phyloP scores from a whole-genome alignment of 2,329 filamentous ascomycete genomes.

The Fusarium virguliforme region DNA sequence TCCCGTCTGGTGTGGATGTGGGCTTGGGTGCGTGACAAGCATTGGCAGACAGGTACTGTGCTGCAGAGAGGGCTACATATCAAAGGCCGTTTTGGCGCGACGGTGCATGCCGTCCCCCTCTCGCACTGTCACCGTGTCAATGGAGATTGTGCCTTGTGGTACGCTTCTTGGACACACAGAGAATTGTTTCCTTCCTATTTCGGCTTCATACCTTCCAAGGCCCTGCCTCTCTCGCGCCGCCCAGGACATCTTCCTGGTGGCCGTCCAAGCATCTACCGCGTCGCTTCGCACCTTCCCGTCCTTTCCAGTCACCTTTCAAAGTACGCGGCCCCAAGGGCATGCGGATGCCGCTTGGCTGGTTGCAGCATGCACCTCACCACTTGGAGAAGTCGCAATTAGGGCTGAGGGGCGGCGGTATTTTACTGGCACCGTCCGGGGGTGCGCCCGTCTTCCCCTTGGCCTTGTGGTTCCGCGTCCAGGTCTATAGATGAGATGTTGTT shows the following conservation, averaged over 20 bases:
- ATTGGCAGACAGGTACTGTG: constrained; percentile 18
- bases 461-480: constrained; percentile 7
- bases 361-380: constrained; percentile 45
- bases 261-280: constrained; percentile 12
- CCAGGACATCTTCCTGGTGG: constrained; percentile 2
- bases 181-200: constrained; percentile 41
- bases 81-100: constrained; percentile 20
- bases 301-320: constrained; percentile 42
- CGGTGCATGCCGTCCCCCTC: constrained; percentile 32
- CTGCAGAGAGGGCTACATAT: constrained; percentile 6
- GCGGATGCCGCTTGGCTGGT: constrained; percentile 42
- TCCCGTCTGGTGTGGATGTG: constrained; percentile 42
- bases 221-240: constrained; percentile 10
- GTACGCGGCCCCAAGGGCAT: constrained; percentile 44
- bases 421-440: constrained; percentile 34
- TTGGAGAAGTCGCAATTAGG: constrained; percentile 45
- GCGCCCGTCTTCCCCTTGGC: constrained; percentile 14
- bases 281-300: constrained; percentile 39
- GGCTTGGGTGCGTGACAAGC: constrained; percentile 35
- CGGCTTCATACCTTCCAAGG: constrained; percentile 27
- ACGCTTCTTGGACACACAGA: constrained; percentile 26
- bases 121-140: constrained; percentile 35
- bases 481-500: background rate
- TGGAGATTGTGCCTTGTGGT: constrained; percentile 35
- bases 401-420: constrained; percentile 35